Base-by-base conservation (phyloP, 2,329 filamentous ascomycete species). In the Nemania sp. region DNA sequence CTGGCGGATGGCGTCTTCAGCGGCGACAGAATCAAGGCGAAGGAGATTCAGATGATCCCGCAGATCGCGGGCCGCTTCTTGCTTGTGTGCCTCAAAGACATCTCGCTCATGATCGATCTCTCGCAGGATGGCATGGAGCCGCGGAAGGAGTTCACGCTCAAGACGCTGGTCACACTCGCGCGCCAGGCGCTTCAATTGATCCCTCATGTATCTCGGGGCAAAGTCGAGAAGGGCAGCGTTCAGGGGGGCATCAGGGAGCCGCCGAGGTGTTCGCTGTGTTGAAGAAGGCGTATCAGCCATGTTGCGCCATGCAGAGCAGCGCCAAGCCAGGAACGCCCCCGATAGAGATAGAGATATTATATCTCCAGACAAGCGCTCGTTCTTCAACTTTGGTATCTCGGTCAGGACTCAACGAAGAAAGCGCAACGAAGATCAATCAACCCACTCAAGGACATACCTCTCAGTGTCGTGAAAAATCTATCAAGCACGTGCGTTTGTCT, bases 91-190 rank as follows among this genome's bases (percentile, higher is more conserved):
- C 13, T 70, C 67, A 53, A 71, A 72, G 17, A 57, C 59, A 17
- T 66, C 63, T 17, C 71, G 69, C 46, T 69, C 67, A 29, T 52
- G 60, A 34, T 72, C 70, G 15, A 72, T 66, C 43, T 71, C 65
- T 43, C 64, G 60, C 39, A 71, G 57, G 21, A 72, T 54, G 21
- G 59, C 61, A 34, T 65, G 65, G 17, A 72, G 61, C 59, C 54
- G 67, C 11, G 71, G 71, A 15, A 72, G 66, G 32, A 71, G 57
- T 42, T 65, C 59, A 21, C 67, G 66, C 35, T 65, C 70, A 17
- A 72, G 60, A 35, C 65, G 65, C 43, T 70, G 66, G 60, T 72
- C 69, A 55, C 62, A 63, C 50, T 69, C 65, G 7, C 56, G 64
- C 6, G 67, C 65, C 48, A 72, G 47, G 29, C 60, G 64, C 52